phyloP scores from a whole-genome alignment of 192 early-diverging fungal species.

The Rhizophagus sp. region DNA sequence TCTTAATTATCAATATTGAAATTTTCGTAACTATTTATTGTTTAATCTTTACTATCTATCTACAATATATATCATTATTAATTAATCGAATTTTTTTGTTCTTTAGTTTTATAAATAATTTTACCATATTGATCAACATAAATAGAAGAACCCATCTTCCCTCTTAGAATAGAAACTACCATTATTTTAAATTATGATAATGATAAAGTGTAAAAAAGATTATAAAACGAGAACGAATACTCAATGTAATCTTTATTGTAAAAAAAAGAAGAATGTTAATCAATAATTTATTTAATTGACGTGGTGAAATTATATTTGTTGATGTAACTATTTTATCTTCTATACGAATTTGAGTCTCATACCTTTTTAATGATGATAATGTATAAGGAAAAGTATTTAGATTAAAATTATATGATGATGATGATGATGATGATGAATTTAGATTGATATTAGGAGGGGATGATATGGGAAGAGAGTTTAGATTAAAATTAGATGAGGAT shows the following conservation, averaged over 20 bases:
- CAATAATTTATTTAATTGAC: not conserved
- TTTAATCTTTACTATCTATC: no score
- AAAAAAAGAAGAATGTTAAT: not conserved
- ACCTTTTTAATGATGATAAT: not conserved
- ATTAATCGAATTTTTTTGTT: not conserved
- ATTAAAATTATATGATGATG: not conserved
- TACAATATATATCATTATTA: no score
- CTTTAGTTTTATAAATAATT: not conserved
- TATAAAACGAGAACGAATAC: not conserved
- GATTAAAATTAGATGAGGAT: no score
- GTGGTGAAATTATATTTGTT: not conserved
- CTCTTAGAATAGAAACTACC: not conserved
- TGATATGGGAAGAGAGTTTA: no score
- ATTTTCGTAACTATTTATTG: no score
- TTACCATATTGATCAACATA: not conserved
- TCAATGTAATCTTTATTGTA: not conserved
- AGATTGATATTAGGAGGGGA: no score
- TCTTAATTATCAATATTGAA: no score
- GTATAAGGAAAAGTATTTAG: not conserved
- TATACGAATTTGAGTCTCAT: not conserved
- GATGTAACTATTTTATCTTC: not conserved
- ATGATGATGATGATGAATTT: not conserved
- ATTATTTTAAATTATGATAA: not conserved
- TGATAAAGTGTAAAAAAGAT: not conserved
- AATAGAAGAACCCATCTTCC: conserved; percentile 1